Evolutionary conservation across 2,329 filamentous ascomycete species (phyloP).

Genomic region (Neofusicoccum umdonicola): DNA sequence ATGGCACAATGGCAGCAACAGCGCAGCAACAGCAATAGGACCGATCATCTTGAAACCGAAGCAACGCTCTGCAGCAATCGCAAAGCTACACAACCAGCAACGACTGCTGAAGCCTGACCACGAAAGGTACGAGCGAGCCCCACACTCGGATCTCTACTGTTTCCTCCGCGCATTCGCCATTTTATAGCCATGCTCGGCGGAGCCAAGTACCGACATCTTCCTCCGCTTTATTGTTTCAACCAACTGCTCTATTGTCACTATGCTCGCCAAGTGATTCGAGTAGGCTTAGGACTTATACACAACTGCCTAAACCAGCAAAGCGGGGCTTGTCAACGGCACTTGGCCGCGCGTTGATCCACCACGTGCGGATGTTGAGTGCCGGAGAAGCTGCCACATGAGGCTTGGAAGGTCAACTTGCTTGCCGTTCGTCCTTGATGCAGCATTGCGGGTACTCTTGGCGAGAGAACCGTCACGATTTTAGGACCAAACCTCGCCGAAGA

Average conservation of each 20-base stretch:
- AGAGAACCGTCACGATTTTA: neutral
- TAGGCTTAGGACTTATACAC: neutral
- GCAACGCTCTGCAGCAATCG: neutral
- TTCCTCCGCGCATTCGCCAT: neutral
- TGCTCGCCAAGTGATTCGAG: neutral
- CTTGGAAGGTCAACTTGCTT: neutral
- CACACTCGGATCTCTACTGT: neutral
- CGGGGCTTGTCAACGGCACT: neutral
- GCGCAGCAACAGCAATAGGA: neutral
- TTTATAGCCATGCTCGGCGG: neutral
- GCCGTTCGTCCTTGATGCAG: neutral
- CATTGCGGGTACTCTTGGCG: neutral
- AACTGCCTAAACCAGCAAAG: conserved; percentile 4
- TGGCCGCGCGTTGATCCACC: neutral
- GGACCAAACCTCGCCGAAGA: neutral
- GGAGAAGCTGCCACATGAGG: neutral
- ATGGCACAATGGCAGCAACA: conserved; percentile 2
- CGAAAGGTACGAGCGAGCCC: neutral
- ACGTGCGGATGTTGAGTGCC: neutral
- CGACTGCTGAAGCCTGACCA: neutral
- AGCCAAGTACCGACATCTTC: neutral
- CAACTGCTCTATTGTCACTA: neutral
- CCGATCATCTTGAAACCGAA: neutral
- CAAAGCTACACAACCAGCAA: neutral
- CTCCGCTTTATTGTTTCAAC: neutral